These are phyloP conservation scores for Chrysosporium queenslandicum DNA, from an alignment of 2,329 filamentous ascomycete genomes.

Conservation along the genomic window DNA sequence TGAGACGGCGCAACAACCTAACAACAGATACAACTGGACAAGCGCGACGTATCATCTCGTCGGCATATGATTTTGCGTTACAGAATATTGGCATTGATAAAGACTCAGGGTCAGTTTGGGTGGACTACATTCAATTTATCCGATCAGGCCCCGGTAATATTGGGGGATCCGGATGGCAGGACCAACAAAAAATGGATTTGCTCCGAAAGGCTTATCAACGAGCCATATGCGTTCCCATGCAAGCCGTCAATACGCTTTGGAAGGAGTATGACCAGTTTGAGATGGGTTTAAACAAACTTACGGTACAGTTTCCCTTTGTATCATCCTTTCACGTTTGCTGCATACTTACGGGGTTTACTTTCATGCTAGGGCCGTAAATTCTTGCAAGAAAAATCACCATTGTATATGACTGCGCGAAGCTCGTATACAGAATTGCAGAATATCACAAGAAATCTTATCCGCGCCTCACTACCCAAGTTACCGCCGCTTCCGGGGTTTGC, in stretches of 20 bases:
- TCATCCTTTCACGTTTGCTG: background rate
- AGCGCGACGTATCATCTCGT: slow-evolving; percentile 67
- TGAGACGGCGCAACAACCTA: slow-evolving; percentile 81
- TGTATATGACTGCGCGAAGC: slow-evolving; percentile 92
- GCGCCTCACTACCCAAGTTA: slow-evolving; percentile 67
- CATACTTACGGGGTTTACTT: slow-evolving; percentile 8
- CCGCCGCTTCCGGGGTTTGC: slow-evolving; percentile 79
- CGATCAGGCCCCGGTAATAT: slow-evolving; percentile 76
- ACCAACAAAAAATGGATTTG: slow-evolving; percentile 94
- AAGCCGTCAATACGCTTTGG: slow-evolving; percentile 75
- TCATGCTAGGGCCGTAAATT: slow-evolving; percentile 70
- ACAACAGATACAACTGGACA: slow-evolving; percentile 65
- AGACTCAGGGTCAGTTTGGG: slow-evolving; percentile 81
- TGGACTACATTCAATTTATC: slow-evolving; percentile 89
- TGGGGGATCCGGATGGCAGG: slow-evolving; percentile 84
- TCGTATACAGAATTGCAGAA: slow-evolving; percentile 87
- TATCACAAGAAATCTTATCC: slow-evolving; percentile 63
- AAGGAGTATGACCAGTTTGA: slow-evolving; percentile 98
- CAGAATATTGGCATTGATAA: slow-evolving; percentile 83
- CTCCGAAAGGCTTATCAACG: slow-evolving; percentile 86
- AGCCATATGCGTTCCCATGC: slow-evolving; percentile 77
- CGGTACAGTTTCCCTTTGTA: slow-evolving; percentile 42
- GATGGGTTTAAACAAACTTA: slow-evolving; percentile 84
- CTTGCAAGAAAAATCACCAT: slow-evolving; percentile 80
- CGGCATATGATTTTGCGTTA: slow-evolving; percentile 87